Evolutionary conservation across 257 asterid species (phyloP), one percentile per base, ranked within the genome.

Genomic region (Linderniella brevidens): DNA sequence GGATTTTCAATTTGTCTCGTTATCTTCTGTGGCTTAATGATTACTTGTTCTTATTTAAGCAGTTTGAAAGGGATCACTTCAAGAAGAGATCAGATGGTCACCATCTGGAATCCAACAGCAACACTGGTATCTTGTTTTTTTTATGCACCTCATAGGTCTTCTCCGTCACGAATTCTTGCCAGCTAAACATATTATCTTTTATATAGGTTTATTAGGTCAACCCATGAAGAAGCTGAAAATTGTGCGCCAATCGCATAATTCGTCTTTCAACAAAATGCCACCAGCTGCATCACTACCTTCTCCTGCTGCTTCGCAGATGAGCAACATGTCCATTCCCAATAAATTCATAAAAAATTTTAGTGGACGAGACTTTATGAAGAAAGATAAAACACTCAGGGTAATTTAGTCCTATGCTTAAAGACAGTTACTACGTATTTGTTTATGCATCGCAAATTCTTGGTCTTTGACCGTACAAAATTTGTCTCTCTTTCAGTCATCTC

Each of bases 341-440:
- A 78, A 82, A 68, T 66, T 88, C 48, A 59, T 70, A 11, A 92
- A 68, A 70, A 66, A 77, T 76, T 71, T 77, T 60, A 80, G 86
- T 55, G 83, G 92, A 37, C 79, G 94, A 47, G 99, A 90, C 56
- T 79, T 82, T 52, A 78, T 82, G 39, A 80, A 92, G 78, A 92
- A 83, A 69, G 57, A 64, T 59, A 92, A 86, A 64, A 60, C 54
- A 16, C 65, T 67, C 35, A 92, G 85, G 96, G 99, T 88, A 80
- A 32, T 13, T 64, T 48, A 37, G 49, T 39, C 42, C 37, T 65
- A 37, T 45, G 25, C n/a, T 20, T 25, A 53, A 61, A 25, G 44
- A 4, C 32, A 39, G 14, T 41, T 61, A 32, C 38, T 17, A 25
- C 47, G 25, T 53, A 16, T 46, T 47, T 67, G 29, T 58, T 55